phyloP scores from a whole-genome alignment of 140 eudicot species.

The Erigeron philadelphicus region DNA sequence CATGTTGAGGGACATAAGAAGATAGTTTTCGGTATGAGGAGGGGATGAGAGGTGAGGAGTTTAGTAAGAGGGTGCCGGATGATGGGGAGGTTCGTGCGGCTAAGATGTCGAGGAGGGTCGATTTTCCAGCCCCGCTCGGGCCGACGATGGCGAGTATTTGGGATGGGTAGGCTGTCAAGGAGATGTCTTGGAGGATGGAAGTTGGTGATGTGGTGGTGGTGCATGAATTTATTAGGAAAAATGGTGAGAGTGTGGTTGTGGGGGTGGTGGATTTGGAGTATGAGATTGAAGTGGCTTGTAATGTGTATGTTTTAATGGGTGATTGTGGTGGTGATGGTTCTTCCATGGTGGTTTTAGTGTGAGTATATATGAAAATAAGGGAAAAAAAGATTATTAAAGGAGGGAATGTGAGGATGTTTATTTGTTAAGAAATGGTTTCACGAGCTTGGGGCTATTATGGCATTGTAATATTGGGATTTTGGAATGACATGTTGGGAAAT shows the following conservation, averaged over 20 bases:
- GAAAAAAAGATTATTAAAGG: slow-evolving; percentile 14
- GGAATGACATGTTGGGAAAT: background rate
- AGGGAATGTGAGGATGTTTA: background rate
- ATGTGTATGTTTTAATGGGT: slow-evolving; percentile 48
- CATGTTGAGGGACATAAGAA: slow-evolving; percentile 90
- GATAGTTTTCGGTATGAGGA: slow-evolving; percentile 70
- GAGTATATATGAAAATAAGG: background rate
- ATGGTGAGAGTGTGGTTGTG: slow-evolving; percentile 5
- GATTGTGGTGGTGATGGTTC: slow-evolving; percentile 36
- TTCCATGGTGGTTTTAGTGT: slow-evolving; percentile 40
- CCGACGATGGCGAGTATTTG: slow-evolving; percentile 93
- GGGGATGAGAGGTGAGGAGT: slow-evolving; percentile 55
- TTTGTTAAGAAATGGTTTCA: slow-evolving; percentile 13
- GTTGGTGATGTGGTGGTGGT: slow-evolving; percentile 43
- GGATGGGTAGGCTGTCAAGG: slow-evolving; percentile 74
- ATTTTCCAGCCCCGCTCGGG: slow-evolving; percentile 97
- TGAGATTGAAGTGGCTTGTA: slow-evolving; percentile 65
- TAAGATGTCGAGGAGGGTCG: slow-evolving; percentile 86
- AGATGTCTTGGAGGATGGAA: slow-evolving; percentile 59
- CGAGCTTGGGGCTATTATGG: slow-evolving; percentile 18
- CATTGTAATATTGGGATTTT: background rate
- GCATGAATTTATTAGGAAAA: slow-evolving; percentile 48
- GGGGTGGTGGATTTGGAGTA: slow-evolving; percentile 58
- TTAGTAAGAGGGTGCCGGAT: slow-evolving; percentile 60
- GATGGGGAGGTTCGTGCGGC: slow-evolving; percentile 77